Conservation (phyloP, 257 asterid genomes). For the Gentiana straminea region DNA sequence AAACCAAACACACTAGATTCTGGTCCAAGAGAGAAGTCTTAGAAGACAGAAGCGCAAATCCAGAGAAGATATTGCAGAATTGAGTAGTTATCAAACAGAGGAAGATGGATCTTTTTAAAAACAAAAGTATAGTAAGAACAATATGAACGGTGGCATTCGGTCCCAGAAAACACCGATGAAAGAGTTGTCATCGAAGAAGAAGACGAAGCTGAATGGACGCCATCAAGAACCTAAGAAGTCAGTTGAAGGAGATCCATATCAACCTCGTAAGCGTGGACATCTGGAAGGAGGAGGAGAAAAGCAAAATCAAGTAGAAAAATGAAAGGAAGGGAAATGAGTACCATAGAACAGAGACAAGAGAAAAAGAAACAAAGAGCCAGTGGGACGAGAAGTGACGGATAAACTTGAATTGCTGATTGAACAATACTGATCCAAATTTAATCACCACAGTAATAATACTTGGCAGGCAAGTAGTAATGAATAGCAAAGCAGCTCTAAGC, state of each 20-base stretch:
- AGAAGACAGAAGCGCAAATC: conserved; percentile 48
- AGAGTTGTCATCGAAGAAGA: conserved; percentile 5
- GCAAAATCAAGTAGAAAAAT: conserved; percentile 19
- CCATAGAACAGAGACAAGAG: conserved; percentile 35
- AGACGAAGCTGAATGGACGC: conserved; percentile 11
- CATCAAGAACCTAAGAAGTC: conserved; percentile 18
- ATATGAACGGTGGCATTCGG: too few species aligned
- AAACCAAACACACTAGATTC: conserved; percentile 16
- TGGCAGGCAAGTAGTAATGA: conserved; percentile 19
- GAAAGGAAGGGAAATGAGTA: conserved; percentile 18
- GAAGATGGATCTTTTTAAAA: conserved; percentile 23
- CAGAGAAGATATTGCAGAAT: conserved; percentile 20
- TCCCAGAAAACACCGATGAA: too few species aligned
- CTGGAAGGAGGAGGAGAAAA: conserved; percentile 15
- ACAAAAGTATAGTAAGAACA: conserved; percentile 18
- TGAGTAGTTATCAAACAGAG: conserved; percentile 13
- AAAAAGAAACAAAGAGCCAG: conserved; percentile 45
- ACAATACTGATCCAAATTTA: conserved; percentile 60
- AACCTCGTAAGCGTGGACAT: conserved; percentile 16
- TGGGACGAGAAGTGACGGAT: conserved; percentile 68
- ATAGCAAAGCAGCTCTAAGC: conserved; percentile 52
- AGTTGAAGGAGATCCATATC: conserved; percentile 7
- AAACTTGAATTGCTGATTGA: conserved; percentile 72
- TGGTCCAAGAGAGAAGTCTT: conserved; percentile 15
- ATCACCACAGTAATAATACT: conserved; percentile 29